These are phyloP conservation scores for Firmiana major DNA, from an alignment of 345 rosid species.

Conservation along the genomic window DNA sequence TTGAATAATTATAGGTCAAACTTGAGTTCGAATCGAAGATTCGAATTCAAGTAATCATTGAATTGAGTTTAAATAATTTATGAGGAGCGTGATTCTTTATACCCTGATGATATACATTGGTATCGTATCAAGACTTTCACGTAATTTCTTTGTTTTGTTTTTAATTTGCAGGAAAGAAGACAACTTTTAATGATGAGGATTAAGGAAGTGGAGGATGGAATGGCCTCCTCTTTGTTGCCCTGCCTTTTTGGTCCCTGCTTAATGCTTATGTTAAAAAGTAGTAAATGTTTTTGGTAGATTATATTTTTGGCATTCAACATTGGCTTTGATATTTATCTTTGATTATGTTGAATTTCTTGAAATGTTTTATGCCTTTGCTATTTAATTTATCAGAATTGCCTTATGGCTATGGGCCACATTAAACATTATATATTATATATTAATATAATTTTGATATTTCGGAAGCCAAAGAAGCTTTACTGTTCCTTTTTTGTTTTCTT, in stretches of 20 bases:
- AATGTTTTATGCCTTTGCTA: not conserved
- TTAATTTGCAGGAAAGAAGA: conserved; percentile 32
- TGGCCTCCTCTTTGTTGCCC: not conserved
- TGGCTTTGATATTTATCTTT: not conserved
- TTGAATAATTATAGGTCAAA: no score
- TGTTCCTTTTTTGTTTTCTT: no score
- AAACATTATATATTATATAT: no score
- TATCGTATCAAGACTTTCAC: not conserved
- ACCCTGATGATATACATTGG: no score
- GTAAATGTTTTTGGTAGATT: not conserved
- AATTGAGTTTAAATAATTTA: no score
- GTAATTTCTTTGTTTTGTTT: not conserved
- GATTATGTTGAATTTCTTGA: not conserved
- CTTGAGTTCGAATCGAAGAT: no score
- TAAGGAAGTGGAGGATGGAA: not conserved
- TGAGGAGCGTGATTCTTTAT: no score
- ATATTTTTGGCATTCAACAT: not conserved
- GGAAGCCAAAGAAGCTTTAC: not conserved
- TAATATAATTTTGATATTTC: not conserved
- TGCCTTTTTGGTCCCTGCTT: not conserved
- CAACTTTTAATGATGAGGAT: conserved; percentile 33
- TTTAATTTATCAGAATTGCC: not conserved
- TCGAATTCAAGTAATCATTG: no score
- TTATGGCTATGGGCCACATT: not conserved
- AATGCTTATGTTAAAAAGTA: not conserved